phyloP scores from a whole-genome alignment of 192 early-diverging fungal species.

The Lobosporangium transversale region DNA sequence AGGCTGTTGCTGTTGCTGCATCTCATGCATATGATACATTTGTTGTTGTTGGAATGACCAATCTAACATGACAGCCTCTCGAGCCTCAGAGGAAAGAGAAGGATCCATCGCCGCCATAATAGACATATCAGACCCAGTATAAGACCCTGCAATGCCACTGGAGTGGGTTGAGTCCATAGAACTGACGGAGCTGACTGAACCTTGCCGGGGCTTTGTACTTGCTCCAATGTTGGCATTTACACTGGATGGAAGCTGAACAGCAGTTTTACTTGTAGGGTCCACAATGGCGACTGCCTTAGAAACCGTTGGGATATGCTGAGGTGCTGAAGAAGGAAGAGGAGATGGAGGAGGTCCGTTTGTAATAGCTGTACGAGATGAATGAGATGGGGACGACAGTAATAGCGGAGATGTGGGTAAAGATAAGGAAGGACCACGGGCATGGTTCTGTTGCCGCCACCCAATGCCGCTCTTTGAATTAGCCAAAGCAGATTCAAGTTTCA shows the following conservation, averaged over 20 bases:
- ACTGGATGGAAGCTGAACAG: conserved; percentile 4
- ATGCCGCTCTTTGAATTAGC: neutral
- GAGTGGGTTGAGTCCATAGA: neutral
- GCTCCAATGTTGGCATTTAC: neutral
- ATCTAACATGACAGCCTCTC: conserved; percentile 1
- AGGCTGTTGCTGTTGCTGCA: conserved; percentile 17
- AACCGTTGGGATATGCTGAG: neutral
- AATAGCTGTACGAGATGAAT: neutral
- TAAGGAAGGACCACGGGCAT: neutral
- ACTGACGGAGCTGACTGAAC: neutral
- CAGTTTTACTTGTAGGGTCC: conserved; percentile 17
- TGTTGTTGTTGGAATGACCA: conserved; percentile 9
- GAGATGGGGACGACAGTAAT: neutral
- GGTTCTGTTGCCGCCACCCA: neutral
- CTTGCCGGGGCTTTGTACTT: neutral
- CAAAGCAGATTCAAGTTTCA: neutral
- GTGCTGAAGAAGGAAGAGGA: too few species aligned
- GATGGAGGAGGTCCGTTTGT: too few species aligned
- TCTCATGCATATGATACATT: neutral
- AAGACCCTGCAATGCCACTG: too few species aligned
- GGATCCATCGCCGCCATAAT: neutral
- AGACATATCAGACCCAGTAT: neutral
- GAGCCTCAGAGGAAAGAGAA: neutral
- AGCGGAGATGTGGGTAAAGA: neutral
- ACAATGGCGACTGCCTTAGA: conserved; percentile 25